Evolutionary conservation across 371 early-diverging fungal species (phyloP).

Genomic region (Polyrhizophydium stewartii): DNA sequence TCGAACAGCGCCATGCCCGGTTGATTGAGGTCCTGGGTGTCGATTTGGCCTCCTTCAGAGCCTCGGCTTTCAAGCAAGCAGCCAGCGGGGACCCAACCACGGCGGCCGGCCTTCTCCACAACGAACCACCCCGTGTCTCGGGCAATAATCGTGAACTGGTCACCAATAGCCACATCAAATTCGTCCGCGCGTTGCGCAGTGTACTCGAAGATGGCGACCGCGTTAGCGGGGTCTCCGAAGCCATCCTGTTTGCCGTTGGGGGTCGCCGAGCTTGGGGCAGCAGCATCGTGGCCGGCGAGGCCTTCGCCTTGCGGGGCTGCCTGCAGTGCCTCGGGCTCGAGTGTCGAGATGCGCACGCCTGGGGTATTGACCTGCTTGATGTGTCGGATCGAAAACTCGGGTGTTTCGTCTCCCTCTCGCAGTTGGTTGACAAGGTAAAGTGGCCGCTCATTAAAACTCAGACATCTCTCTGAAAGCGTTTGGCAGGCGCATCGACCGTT

Average conservation of each 20-base stretch:
- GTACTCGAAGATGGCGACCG: constrained; percentile 59
- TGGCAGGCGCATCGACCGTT: constrained; percentile 2
- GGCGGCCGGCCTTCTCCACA: constrained; percentile 41
- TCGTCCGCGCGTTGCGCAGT: constrained; percentile 52
- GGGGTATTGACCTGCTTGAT: constrained; percentile 13
- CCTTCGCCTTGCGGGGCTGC: too few relatives aligned
- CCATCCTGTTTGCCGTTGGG: too few relatives aligned
- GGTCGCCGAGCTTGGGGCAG: too few relatives aligned
- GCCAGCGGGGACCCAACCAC: constrained; percentile 60
- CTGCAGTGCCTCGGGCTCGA: too few relatives aligned
- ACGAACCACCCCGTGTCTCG: constrained; percentile 54
- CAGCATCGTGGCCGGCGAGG: too few relatives aligned
- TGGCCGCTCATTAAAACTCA: constrained; percentile 81
- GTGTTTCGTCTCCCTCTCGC: constrained; percentile 27
- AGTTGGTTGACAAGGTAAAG: constrained; percentile 74
- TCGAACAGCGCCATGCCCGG: constrained; percentile 52
- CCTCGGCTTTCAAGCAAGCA: constrained; percentile 28
- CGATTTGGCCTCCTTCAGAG: too few relatives aligned
- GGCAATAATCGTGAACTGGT: constrained; percentile 46
- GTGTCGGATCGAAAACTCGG: constrained; percentile 14
- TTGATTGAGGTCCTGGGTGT: constrained; percentile 1
- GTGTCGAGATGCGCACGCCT: neutral
- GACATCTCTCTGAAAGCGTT: constrained; percentile 56
- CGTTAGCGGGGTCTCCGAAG: neutral
- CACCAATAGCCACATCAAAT: constrained; percentile 54